Percentiles rank a stretch among this genome's conserved stretches.
Conservation (phyloP, 768 basidiomycete species). For the Gymnopilus junonius region DNA sequence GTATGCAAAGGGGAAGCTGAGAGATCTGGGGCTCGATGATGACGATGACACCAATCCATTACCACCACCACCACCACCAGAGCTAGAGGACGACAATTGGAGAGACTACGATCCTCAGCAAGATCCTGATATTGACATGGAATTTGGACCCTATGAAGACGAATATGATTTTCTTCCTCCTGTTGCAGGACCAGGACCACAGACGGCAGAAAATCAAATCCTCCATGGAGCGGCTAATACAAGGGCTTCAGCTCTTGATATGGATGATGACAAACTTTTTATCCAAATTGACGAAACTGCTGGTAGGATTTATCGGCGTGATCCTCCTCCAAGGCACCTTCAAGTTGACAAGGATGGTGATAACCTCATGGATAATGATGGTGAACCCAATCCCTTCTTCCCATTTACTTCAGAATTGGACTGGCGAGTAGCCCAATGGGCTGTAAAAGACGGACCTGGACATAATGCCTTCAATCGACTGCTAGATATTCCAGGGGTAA, state of each 20-base stretch:
- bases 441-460: constrained; percentile 27
- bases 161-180: not conserved
- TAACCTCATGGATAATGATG: not conserved
- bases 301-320: not conserved
- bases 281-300: not conserved
- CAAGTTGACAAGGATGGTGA: not conserved
- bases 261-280: constrained; percentile 9
- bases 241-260: constrained; percentile 3
- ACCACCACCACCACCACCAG: too few relatives aligned
- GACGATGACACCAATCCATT: not conserved
- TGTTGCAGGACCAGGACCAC: constrained; percentile 16
- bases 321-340: not conserved
- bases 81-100: too few relatives aligned
- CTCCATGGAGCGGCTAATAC: not conserved
- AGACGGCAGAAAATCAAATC: constrained; percentile 9
- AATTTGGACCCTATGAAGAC: not conserved
- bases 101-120: not conserved
- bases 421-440: constrained; percentile 33
- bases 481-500: constrained; percentile 30
- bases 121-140: not conserved
- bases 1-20: not conserved
- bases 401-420: constrained; percentile 32
- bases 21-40: not conserved
- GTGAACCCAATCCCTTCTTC: constrained; percentile 7
- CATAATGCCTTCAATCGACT: constrained; percentile 31